A percentile compares a stretch with the other conserved stretches of the same genome.
Conservation (phyloP, 345 rosid species). For the Lagerstroemia speciosa region DNA sequence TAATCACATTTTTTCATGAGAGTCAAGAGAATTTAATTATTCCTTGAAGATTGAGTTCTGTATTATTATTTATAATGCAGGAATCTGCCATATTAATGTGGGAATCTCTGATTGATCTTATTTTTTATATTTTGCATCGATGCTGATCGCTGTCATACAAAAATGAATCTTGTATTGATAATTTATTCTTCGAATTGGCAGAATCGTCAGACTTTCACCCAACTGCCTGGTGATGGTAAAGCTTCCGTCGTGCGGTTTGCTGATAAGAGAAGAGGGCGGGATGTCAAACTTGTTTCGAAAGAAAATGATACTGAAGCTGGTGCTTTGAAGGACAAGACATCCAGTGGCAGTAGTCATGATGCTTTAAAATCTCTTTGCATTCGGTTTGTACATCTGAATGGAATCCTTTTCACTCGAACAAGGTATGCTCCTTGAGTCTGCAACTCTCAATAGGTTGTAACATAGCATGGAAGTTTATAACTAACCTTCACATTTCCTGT, state of each 20-base stretch:
- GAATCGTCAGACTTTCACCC: slow-evolving; percentile 47
- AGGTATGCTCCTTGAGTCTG: slow-evolving; percentile 38
- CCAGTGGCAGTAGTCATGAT: slow-evolving; percentile 31
- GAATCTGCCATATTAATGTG: background rate
- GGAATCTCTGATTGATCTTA: background rate
- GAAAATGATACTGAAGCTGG: slow-evolving; percentile 33
- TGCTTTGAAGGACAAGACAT: slow-evolving; percentile 35
- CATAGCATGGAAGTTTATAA: background rate
- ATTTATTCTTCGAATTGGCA: slow-evolving; percentile 1
- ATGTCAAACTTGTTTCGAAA: slow-evolving; percentile 38
- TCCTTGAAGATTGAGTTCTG: background rate
- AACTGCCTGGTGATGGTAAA: slow-evolving; percentile 39
- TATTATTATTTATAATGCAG: background rate
- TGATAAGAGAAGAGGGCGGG: slow-evolving; percentile 60
- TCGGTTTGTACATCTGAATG: slow-evolving; percentile 79
- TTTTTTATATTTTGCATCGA: background rate
- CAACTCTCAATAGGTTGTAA: background rate
- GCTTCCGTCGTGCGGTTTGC: slow-evolving; percentile 19
- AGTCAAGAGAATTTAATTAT: background rate
- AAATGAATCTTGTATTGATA: background rate
- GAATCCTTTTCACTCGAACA: slow-evolving; percentile 84
- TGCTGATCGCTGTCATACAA: background rate
- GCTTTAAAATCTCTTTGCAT: slow-evolving; percentile 53
- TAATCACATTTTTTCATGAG: too few species aligned
- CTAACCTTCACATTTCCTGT: slow-evolving; percentile 11